phyloP scores from a whole-genome alignment of 176 grass and related monocot genomes.

The Olyra latifolia region DNA sequence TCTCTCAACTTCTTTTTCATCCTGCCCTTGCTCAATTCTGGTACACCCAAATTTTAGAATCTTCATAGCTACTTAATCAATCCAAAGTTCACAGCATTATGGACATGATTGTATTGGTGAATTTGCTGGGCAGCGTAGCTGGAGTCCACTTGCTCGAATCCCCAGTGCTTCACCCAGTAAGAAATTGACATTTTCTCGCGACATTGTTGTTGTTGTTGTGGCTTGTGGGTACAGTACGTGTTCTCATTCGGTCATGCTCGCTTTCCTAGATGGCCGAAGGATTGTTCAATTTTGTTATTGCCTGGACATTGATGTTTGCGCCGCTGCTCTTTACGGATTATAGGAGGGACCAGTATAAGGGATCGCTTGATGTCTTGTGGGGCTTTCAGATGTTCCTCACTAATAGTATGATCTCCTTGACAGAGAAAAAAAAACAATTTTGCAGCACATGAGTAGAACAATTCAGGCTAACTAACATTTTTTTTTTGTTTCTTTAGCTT shows the following conservation, averaged over 20 bases:
- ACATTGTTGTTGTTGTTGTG: neutral
- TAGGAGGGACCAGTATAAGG: conserved; percentile 68
- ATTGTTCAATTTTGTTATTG: conserved; percentile 87
- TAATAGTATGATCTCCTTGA: conserved; percentile 70
- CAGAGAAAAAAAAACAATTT: neutral
- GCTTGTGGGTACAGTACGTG: neutral
- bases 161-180: conserved; percentile 85
- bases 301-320: conserved; percentile 86
- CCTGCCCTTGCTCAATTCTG: conserved; percentile 68
- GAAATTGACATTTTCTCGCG: neutral
- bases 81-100: neutral
- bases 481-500: conserved; percentile 44
- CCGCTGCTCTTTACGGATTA: conserved; percentile 75
- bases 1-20: conserved; percentile 96
- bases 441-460: neutral
- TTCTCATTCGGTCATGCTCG: neutral
- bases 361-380: conserved; percentile 85
- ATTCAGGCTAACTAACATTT: conserved; percentile 3
- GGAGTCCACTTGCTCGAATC: conserved; percentile 73
- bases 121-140: conserved; percentile 62
- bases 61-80: neutral
- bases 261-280: conserved; percentile 66
- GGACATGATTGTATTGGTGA: conserved; percentile 32
- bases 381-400: conserved; percentile 96
- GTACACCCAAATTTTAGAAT: conserved; percentile 34